Conservation (phyloP, 495 filamentous ascomycete species). For the Podospora conica region DNA sequence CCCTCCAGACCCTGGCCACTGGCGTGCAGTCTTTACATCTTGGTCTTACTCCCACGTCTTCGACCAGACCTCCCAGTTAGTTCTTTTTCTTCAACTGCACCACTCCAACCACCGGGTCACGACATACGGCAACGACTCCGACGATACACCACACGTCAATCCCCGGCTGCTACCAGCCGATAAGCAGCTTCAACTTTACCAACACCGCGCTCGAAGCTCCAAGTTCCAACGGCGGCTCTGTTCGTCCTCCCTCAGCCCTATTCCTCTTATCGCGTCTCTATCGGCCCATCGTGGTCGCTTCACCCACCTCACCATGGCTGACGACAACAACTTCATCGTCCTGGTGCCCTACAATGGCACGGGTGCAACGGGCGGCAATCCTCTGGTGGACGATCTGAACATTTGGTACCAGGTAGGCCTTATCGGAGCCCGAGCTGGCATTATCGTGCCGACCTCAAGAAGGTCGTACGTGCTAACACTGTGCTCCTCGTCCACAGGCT, state of each 20-base stretch:
- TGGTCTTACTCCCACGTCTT: not conserved
- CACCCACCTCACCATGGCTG: slow-evolving; percentile 29
- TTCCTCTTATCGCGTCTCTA: not conserved
- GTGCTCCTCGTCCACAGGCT: slow-evolving; percentile 41
- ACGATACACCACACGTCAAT: not conserved
- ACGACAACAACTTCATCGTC: slow-evolving; percentile 40
- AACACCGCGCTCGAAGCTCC: no score
- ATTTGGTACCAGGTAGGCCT: slow-evolving; percentile 70
- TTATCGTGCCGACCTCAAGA: not conserved
- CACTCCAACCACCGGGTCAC: not conserved
- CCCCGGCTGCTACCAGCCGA: not conserved
- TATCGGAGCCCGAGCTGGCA: not conserved
- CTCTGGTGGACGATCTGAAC: slow-evolving; percentile 66
- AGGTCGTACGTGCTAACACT: slow-evolving; percentile 1
- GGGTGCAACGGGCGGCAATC: slow-evolving; percentile 62
- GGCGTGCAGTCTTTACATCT: not conserved
- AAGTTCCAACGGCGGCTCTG: not conserved
- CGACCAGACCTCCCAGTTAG: no score
- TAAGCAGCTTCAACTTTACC: no score
- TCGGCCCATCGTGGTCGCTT: slow-evolving; percentile 1
- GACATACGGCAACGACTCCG: not conserved
- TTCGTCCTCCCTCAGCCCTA: not conserved
- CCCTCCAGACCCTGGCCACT: not conserved
- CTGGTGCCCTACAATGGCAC: slow-evolving; percentile 65
- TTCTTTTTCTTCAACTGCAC: not conserved